Evolutionary conservation across 352 stramenopile genomes (phyloP), one percentile per base, ranked within the genome.

Genomic region (Globisporangium radiosum): DNA sequence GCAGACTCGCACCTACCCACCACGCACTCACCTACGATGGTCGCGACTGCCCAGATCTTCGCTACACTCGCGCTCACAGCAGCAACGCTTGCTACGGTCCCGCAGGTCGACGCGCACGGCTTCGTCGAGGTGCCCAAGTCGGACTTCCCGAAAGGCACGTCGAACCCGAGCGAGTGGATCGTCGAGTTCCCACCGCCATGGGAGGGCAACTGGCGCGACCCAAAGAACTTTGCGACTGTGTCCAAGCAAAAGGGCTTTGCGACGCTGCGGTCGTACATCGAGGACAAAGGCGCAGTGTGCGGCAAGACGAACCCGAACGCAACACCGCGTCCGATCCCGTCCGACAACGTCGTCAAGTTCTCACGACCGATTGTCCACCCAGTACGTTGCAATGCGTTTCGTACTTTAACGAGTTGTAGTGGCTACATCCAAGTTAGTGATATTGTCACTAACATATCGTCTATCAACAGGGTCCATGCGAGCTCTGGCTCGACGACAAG

Each of bases 301-400:
- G 63, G 63, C 38, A 68, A 67, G 38, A 70, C 64, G 45, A 42
- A 62, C 42, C 56, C 56, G 10, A 54, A 68, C 49, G 55, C 49
- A 8, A 40, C 59, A 5, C 17, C 17, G 17, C 17, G 17, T 19
- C 17, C 17, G 17, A 19, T 19, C 17, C 17, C 17, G 17, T 19
- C 44, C 7, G 58, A 66, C 44, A 57, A 64, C 11, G 59, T 25
- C 47, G 48, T 73, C 38, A 54, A 50, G 25, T 19, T 19, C 17
- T 19, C 17, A 19, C 17, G 17, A 19, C 17, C 17, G 17, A 19
- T 19, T 19, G 17, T 15, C 7, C 52, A 57, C 38, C 15, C 52
- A 9, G 47, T 52, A 5, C 47, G 47, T 52, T 1, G 17, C 17
- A 19, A 19, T 19, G 17, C 17, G 17, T 19, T 19, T 19, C 17